Percentiles rank a stretch among this genome's conserved stretches.
Conservation (phyloP, 1,284 basidiomycete species). For the Leccinum ambiguum region DNA sequence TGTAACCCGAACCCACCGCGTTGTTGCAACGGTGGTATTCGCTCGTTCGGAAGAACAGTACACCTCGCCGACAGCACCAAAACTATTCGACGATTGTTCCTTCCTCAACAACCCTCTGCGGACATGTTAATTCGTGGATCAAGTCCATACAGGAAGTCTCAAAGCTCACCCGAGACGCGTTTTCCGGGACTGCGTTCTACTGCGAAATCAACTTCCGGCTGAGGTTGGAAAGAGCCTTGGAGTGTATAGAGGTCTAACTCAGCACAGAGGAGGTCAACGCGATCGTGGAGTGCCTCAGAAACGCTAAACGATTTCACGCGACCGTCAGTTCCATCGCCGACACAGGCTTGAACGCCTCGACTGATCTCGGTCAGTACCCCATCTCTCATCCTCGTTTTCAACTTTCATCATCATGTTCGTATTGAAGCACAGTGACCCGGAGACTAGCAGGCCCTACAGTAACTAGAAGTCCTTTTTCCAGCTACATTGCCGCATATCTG, state of each 20-base stretch:
- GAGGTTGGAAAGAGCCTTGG: conserved; percentile 76
- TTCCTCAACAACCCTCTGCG: conserved; percentile 93
- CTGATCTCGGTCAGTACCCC: conserved; percentile 67
- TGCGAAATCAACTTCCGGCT: conserved; percentile 66
- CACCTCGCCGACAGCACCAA: conserved; percentile 51
- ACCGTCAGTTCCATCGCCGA: conserved; percentile 98
- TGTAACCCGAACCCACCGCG: too few species aligned
- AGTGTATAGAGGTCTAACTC: conserved; percentile 91
- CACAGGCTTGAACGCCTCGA: conserved; percentile 93
- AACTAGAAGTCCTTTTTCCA: too few species aligned
- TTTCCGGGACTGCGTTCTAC: conserved; percentile 78
- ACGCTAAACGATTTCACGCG: conserved; percentile 96
- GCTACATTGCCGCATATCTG: too few species aligned
- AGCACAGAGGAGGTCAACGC: conserved; percentile 91
- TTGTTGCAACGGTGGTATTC: too few species aligned
- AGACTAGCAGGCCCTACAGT: too few species aligned
- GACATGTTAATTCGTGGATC: conserved; percentile 97
- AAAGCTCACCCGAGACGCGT: conserved; percentile 45
- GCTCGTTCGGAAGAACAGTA: too few species aligned
- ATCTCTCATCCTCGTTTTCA: too few species aligned
- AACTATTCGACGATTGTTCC: conserved; percentile 79
- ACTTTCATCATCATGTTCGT: too few species aligned
- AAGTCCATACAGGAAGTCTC: conserved; percentile 43
- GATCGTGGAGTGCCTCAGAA: conserved; percentile 93
- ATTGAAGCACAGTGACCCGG: too few species aligned